These are phyloP conservation scores for Scutellaria minor DNA, from an alignment of 257 asterid species.

Conservation along the genomic window DNA sequence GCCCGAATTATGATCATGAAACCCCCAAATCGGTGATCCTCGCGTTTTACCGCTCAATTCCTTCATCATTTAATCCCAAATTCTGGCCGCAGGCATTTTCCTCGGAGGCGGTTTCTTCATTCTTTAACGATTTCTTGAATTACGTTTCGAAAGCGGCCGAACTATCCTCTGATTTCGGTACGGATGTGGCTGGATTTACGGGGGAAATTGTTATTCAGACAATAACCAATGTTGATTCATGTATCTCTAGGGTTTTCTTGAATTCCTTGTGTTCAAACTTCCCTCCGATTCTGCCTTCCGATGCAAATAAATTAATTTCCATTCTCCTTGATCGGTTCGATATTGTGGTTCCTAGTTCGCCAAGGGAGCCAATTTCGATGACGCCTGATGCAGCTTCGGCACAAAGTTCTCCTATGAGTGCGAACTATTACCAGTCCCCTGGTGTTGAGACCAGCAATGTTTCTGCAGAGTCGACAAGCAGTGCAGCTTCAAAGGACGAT, in stretches of 20 bases:
- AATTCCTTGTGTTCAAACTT: slow-evolving; percentile 67
- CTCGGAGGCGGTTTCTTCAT: slow-evolving; percentile 61
- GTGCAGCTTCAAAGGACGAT: slow-evolving; percentile 50
- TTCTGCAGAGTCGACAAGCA: slow-evolving; percentile 51
- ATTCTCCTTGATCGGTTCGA: slow-evolving; percentile 74
- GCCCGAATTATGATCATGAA: slow-evolving; percentile 59
- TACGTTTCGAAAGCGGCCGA: slow-evolving; percentile 68
- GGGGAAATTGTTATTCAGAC: slow-evolving; percentile 74
- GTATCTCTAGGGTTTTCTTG: slow-evolving; percentile 60
- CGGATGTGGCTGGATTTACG: slow-evolving; percentile 76
- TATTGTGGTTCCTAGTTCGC: slow-evolving; percentile 56
- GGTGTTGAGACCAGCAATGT: slow-evolving; percentile 40
- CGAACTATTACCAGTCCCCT: slow-evolving; percentile 57
- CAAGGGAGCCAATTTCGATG: slow-evolving; percentile 44
- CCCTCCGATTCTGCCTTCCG: slow-evolving; percentile 73
- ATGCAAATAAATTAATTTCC: slow-evolving; percentile 68
- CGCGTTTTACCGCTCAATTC: slow-evolving; percentile 82
- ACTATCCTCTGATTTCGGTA: slow-evolving; percentile 60
- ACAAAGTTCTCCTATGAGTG: slow-evolving; percentile 66
- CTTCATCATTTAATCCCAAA: slow-evolving; percentile 56
- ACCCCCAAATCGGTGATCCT: slow-evolving; percentile 73
- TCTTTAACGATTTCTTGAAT: slow-evolving; percentile 62
- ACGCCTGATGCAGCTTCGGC: slow-evolving; percentile 54
- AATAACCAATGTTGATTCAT: slow-evolving; percentile 47
- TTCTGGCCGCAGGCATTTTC: slow-evolving; percentile 95